Conservation (phyloP, 2,329 filamentous ascomycete genomes). For the Chaetoscypha palmicola region DNA sequence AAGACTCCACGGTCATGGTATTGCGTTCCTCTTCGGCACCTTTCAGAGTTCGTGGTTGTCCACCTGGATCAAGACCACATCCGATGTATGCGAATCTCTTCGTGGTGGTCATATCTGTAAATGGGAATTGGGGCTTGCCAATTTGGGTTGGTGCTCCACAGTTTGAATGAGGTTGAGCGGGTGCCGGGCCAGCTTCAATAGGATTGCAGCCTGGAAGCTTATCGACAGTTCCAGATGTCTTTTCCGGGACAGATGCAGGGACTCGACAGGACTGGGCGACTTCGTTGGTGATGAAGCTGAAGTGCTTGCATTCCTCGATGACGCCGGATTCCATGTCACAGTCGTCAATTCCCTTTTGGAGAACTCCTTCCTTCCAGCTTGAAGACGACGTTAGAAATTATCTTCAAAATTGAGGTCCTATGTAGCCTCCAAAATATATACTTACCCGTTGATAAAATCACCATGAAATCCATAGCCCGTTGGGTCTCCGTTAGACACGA, state of each 20-base stretch:
- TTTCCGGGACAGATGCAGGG: constrained; percentile 37
- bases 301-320: constrained; percentile 37
- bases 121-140: constrained; percentile 39
- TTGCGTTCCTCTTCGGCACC: constrained; percentile 15
- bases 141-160: constrained; percentile 44
- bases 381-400: neutral
- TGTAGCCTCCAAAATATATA: too few species aligned
- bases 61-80: constrained; percentile 47
- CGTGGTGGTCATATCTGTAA: constrained; percentile 38
- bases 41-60: constrained; percentile 38
- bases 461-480: constrained; percentile 50
- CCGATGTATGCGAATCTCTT: constrained; percentile 52
- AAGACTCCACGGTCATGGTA: constrained; percentile 9
- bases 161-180: constrained; percentile 29
- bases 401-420: constrained; percentile 22
- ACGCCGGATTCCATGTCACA: constrained; percentile 40
- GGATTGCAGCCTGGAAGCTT: constrained; percentile 51
- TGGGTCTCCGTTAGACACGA: constrained; percentile 43
- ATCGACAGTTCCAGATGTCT: constrained; percentile 37
- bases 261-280: constrained; percentile 47
- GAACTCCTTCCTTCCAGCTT: constrained; percentile 39
- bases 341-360: constrained; percentile 43
- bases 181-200: constrained; percentile 21
- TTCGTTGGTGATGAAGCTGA: constrained; percentile 45
- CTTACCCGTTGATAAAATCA: constrained; percentile 49